Evolutionary conservation across 306 rosid species (phyloP).

Genomic region (Quercus gilva): DNA sequence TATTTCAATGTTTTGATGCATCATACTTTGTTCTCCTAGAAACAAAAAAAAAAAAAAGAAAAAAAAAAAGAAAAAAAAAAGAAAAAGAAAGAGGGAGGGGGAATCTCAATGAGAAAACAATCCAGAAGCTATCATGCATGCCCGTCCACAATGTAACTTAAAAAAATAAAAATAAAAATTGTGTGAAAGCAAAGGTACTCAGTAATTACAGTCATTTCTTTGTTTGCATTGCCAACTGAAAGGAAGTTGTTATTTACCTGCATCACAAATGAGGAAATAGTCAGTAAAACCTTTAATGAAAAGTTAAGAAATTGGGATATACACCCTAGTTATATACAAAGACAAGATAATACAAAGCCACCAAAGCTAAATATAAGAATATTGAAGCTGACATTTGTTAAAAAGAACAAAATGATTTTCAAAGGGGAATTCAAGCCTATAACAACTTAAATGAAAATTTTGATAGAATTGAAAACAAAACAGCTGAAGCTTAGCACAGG

Average conservation of each 20-base stretch:
- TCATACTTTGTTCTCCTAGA: background rate
- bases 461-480: background rate
- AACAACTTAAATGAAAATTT: background rate
- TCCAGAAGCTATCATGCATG: background rate
- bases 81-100: too few species aligned
- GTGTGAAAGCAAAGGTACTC: background rate
- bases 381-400: background rate
- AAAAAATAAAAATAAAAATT: too few species aligned
- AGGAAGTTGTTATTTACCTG: constrained; percentile 99
- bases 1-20: background rate
- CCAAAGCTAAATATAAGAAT: background rate
- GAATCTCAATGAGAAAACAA: background rate
- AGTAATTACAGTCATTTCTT: constrained; percentile 72
- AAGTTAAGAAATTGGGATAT: constrained; percentile 6
- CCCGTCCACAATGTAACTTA: background rate
- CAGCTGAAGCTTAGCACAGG: background rate
- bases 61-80: background rate
- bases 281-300: constrained; percentile 14
- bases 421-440: background rate
- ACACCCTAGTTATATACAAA: background rate
- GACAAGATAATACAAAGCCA: background rate
- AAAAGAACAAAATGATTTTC: background rate
- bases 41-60: background rate
- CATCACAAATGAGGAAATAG: constrained; percentile 31
- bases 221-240: constrained; percentile 90